Conservation (phyloP, 345 rosid genomes). For the Camelina hispida region DNA sequence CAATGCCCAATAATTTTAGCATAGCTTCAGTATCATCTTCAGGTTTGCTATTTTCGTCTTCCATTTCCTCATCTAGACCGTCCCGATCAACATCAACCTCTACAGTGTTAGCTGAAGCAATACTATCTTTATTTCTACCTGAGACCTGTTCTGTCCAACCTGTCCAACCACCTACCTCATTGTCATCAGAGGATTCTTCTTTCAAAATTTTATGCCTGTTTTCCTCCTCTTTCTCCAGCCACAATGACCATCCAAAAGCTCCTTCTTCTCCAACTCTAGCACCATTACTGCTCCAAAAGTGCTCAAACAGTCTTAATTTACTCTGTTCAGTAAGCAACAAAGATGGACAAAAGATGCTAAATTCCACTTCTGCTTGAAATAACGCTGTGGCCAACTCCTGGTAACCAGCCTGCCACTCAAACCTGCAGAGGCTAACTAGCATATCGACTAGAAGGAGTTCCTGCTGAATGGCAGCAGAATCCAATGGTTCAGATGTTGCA, state of each 20-base stretch:
- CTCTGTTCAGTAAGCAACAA: conserved; percentile 67
- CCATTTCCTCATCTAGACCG: conserved; percentile 54
- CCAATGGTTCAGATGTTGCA: conserved; percentile 51
- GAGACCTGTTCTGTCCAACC: conserved; percentile 89
- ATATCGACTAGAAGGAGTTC: conserved; percentile 91
- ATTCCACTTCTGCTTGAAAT: conserved; percentile 94
- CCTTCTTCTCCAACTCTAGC: conserved; percentile 96
- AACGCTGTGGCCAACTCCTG: conserved; percentile 86
- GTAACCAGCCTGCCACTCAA: conserved; percentile 97
- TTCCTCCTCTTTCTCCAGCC: conserved; percentile 98
- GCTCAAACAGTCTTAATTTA: conserved; percentile 90
- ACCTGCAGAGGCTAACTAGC: conserved; percentile 86
- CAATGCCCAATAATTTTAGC: conserved; percentile 83
- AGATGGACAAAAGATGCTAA: conserved; percentile 83
- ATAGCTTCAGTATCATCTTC: conserved; percentile 89
- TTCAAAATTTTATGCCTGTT: conserved; percentile 67
- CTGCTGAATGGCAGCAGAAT: conserved; percentile 56
- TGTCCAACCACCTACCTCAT: conserved; percentile 93
- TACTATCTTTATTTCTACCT: conserved; percentile 46
- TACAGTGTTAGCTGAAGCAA: conserved; percentile 48
- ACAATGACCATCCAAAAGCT: conserved; percentile 86
- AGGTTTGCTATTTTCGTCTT: conserved; percentile 53
- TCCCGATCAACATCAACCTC: conserved; percentile 41
- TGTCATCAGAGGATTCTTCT: conserved; percentile 62
- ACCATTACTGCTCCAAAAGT: conserved; percentile 86